Evolutionary conservation across 805 yeast genomes (phyloP).

Genomic region (Cyberlindnera maritima): DNA sequence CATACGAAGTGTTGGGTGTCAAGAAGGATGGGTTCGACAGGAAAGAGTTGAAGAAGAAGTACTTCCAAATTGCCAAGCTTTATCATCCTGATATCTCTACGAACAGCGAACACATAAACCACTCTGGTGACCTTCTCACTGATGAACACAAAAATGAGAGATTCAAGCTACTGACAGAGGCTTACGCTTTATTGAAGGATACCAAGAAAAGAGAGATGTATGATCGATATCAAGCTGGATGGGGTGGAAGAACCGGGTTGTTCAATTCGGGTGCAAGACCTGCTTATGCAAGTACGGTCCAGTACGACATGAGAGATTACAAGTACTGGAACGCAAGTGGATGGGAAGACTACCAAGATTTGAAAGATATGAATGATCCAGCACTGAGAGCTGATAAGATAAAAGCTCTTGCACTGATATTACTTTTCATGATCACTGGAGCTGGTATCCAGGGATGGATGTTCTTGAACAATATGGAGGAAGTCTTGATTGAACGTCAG

Average conservation of each 20-base stretch:
- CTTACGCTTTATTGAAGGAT: slow-evolving; percentile 55
- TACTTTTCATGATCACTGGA: slow-evolving; percentile 35
- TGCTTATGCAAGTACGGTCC: slow-evolving; percentile 28
- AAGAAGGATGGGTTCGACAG: slow-evolving; percentile 34
- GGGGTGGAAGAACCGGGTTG: slow-evolving; percentile 31
- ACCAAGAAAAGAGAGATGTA: slow-evolving; percentile 41
- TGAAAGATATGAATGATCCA: slow-evolving; percentile 30
- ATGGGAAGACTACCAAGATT: slow-evolving; percentile 57
- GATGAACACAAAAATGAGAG: slow-evolving; percentile 31
- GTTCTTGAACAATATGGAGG: slow-evolving; percentile 37
- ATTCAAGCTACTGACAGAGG: slow-evolving; percentile 54
- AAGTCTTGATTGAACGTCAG: slow-evolving; percentile 30
- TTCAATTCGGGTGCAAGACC: slow-evolving; percentile 9
- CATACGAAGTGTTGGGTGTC: slow-evolving; percentile 65
- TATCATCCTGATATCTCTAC: slow-evolving; percentile 76
- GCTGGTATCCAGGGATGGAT: slow-evolving; percentile 41
- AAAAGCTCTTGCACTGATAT: slow-evolving; percentile 42
- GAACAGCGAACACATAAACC: slow-evolving; percentile 26
- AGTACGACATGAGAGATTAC: slow-evolving; percentile 22
- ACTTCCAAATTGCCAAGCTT: slow-evolving; percentile 61
- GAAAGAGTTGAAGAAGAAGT: slow-evolving; percentile 43
- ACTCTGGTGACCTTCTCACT: slow-evolving; percentile 32
- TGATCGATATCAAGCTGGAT: slow-evolving; percentile 45
- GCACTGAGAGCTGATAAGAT: slow-evolving; percentile 36
- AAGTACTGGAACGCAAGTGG: slow-evolving; percentile 59